phyloP scores from a whole-genome alignment of 768 basidiomycete species.

The Rhizopogon vinicolor region DNA sequence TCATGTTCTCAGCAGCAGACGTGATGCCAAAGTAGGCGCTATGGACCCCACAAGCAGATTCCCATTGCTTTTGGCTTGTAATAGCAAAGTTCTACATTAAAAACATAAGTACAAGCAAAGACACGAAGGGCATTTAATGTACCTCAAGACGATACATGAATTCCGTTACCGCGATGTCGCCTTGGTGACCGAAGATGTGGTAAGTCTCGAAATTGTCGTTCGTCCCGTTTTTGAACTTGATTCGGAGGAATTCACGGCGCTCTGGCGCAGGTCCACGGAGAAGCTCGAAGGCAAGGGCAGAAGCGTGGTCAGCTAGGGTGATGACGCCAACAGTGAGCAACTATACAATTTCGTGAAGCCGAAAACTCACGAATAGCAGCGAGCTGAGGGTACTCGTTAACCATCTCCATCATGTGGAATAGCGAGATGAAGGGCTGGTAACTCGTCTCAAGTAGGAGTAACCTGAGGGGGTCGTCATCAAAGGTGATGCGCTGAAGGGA shows the following conservation, averaged over 20 bases:
- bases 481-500: constrained; percentile 76
- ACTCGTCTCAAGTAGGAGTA: constrained; percentile 72
- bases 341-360: not conserved
- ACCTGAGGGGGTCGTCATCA: constrained; percentile 71
- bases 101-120: not conserved
- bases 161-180: constrained; percentile 73
- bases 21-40: constrained; percentile 16
- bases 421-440: constrained; percentile 88
- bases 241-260: constrained; percentile 71
- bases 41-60: constrained; percentile 30
- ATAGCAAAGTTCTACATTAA: constrained; percentile 31
- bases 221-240: constrained; percentile 83
- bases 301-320: constrained; percentile 59
- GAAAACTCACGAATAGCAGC: constrained; percentile 58
- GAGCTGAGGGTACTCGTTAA: constrained; percentile 46
- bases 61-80: constrained; percentile 34
- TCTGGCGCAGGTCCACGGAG: constrained; percentile 73
- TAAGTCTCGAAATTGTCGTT: constrained; percentile 52
- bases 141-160: constrained; percentile 82
- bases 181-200: constrained; percentile 66
- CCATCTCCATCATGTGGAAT: constrained; percentile 67
- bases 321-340: not conserved
- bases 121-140: constrained; percentile 7
- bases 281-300: constrained; percentile 71
- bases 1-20: not conserved